phyloP scores from a whole-genome alignment of 352 stramenopile genomes.

The Bremia lactucae region DNA sequence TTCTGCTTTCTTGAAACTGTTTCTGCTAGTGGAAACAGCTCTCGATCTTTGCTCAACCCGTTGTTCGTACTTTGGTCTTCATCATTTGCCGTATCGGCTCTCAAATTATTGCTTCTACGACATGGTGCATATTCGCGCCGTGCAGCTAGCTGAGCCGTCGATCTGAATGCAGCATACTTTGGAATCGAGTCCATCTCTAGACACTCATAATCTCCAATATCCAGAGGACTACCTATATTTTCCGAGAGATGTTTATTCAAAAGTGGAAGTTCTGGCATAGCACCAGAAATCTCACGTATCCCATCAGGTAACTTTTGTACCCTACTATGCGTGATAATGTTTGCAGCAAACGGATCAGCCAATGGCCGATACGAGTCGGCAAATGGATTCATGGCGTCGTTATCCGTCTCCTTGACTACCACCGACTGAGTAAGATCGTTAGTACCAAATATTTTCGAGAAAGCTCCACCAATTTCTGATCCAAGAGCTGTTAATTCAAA shows the following conservation, averaged over 20 bases:
- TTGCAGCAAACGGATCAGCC: conserved; percentile 15
- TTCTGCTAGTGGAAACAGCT: conserved; percentile 20
- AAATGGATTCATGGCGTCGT: conserved; percentile 68
- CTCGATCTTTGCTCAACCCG: conserved; percentile 15
- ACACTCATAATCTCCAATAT: conserved; percentile 58
- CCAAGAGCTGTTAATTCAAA: conserved; percentile 20
- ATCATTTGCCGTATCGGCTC: conserved; percentile 14
- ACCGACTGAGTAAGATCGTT: no score
- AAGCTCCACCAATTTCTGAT: conserved; percentile 17
- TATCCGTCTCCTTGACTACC: no score
- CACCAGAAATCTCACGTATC: not conserved
- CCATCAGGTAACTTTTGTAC: conserved; percentile 13
- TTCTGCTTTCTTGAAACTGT: conserved; percentile 15
- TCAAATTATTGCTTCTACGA: conserved; percentile 11
- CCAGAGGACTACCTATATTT: conserved; percentile 37
- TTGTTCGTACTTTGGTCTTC: conserved; percentile 12
- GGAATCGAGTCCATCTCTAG: conserved; percentile 64
- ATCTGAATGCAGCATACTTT: conserved; percentile 61
- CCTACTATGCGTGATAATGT: conserved; percentile 10
- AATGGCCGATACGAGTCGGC: conserved; percentile 33
- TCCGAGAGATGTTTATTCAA: conserved; percentile 14
- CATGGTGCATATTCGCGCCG: conserved; percentile 10
- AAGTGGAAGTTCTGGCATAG: conserved; percentile 7
- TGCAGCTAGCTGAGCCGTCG: conserved; percentile 23
- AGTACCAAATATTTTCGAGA: conserved; percentile 28